Conservation (phyloP, 192 early-diverging fungal species). For the Gryganskiella cystojenkinii region DNA sequence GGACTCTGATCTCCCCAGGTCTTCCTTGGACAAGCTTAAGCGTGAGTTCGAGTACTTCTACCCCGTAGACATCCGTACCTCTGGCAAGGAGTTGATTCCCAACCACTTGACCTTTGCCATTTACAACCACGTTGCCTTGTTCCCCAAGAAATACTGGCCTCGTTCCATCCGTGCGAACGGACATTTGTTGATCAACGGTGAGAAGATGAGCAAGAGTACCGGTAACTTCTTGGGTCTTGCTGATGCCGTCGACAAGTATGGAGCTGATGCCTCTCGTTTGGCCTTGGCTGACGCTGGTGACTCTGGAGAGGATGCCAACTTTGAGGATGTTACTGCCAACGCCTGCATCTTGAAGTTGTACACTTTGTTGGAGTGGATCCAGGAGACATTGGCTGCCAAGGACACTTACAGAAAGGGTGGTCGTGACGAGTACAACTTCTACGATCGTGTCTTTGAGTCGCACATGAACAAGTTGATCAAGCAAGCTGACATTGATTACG, state of each 20-base stretch:
- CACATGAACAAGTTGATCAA: constrained; percentile 85
- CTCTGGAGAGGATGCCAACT: constrained; percentile 97
- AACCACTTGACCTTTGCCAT: constrained; percentile 99
- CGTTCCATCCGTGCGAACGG: constrained; percentile 89
- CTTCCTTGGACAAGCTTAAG: constrained; percentile 79
- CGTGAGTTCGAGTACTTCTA: constrained; percentile 98
- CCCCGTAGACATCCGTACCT: constrained; percentile 94
- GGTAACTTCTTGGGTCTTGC: constrained; percentile 94
- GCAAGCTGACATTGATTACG: constrained; percentile 78
- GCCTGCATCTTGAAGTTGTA: constrained; percentile 92
- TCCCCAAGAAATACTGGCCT: constrained; percentile 94
- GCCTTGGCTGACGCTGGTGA: constrained; percentile 98
- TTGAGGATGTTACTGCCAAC: constrained; percentile 94
- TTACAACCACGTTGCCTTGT: constrained; percentile 96
- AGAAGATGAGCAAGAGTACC: constrained; percentile 99
- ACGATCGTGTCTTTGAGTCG: constrained; percentile 91
- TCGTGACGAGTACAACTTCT: constrained; percentile 70
- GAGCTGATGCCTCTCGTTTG: constrained; percentile 96
- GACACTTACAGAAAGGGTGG: constrained; percentile 57
- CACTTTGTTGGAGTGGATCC: constrained; percentile 92
- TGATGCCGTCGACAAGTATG: constrained; percentile 85
- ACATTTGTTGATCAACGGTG: constrained; percentile 92
- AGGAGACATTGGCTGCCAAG: constrained; percentile 71
- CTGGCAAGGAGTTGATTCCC: constrained; percentile 96
- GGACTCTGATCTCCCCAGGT: constrained; percentile 69